phyloP scores from a whole-genome alignment of 1,284 basidiomycete species.

The Taiwanofungus camphoratus region DNA sequence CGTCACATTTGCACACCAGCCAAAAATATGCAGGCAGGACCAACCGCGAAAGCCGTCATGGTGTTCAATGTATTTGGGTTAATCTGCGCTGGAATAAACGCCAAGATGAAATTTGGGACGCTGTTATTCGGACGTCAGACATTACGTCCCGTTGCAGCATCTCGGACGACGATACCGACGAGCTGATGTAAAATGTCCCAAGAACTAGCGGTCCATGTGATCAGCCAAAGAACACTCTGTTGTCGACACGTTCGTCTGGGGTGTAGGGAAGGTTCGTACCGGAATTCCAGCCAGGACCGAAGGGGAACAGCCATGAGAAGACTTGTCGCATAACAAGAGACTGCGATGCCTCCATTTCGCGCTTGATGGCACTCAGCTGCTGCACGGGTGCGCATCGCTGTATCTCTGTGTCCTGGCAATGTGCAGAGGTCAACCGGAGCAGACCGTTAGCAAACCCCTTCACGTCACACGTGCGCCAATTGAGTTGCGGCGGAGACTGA shows the following conservation, averaged over 20 bases:
- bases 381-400: constrained; percentile 42
- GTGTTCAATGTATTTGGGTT: constrained; percentile 80
- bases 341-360: constrained; percentile 50
- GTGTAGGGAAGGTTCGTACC: constrained; percentile 33
- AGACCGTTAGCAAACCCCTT: constrained; percentile 3
- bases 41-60: constrained; percentile 83
- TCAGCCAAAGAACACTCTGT: constrained; percentile 1
- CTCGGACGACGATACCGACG: constrained; percentile 43
- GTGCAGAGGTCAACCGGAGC: not conserved
- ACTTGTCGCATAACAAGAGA: constrained; percentile 72
- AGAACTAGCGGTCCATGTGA: constrained; percentile 42
- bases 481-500: constrained; percentile 17
- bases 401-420: constrained; percentile 31
- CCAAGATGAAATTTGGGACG: constrained; percentile 87
- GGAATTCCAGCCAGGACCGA: constrained; percentile 83
- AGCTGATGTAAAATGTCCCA: constrained; percentile 91
- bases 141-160: constrained; percentile 14
- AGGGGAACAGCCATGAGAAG: constrained; percentile 78
- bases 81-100: constrained; percentile 84
- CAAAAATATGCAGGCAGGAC: constrained; percentile 21
- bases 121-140: constrained; percentile 34
- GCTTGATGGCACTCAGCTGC: constrained; percentile 54
- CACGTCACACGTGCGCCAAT: constrained; percentile 18
- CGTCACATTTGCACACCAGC: constrained; percentile 11
- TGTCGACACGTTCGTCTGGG: constrained; percentile 15